Base-by-base conservation (phyloP, 2,329 filamentous ascomycete genomes). In the Pseudocercospora fijiensis region DNA sequence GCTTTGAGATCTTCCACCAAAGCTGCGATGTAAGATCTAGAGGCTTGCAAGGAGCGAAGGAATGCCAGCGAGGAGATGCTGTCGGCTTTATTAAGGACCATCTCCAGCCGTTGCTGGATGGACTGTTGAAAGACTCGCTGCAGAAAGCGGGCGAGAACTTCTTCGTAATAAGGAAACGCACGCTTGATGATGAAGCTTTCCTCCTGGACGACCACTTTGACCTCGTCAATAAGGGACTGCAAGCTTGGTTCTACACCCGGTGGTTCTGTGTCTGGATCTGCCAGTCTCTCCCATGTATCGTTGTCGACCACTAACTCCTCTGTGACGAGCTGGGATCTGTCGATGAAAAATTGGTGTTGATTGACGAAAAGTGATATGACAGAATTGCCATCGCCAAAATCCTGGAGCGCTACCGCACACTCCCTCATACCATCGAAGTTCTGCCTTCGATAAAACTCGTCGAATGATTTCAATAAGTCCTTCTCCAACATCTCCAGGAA, bases 401-500 rank as follows among this genome's bases (percentile, higher is more conserved):
- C 95, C 75, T 95, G 86, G 66, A 99, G 82, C 47, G 97, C 95
- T 73, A 91, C 91, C 60, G 96, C 91, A 76, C 95, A 99, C 76
- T 98, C 95, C 80, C 91, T 89, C 96, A 99, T 99, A 72, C 96
- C 93, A 70, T 97, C 92, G 74, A 96, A 97, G 78, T 98, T 96
- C 72, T 96, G 92, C 70, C 90, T 88, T 67, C 93, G 86, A 77
- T 98, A 98, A 80, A 94, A 97, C 74, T 96, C 92, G 81, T 99
- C 96, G 78, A 99, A 99, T 74, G 97, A 94, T 76, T 93, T 92
- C 65, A 99, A 80, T 43, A 99, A 82, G 74, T 99, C 95, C 75
- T 98, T 96, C 78, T 99, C 95, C 63, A 99, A 79, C 0, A 91
- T 93, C 76, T 99, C 95, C 26, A 93, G 91, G 77, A 98, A 99